Conservation (phyloP, 768 basidiomycete species). For the Rhodotorula paludigena region DNA sequence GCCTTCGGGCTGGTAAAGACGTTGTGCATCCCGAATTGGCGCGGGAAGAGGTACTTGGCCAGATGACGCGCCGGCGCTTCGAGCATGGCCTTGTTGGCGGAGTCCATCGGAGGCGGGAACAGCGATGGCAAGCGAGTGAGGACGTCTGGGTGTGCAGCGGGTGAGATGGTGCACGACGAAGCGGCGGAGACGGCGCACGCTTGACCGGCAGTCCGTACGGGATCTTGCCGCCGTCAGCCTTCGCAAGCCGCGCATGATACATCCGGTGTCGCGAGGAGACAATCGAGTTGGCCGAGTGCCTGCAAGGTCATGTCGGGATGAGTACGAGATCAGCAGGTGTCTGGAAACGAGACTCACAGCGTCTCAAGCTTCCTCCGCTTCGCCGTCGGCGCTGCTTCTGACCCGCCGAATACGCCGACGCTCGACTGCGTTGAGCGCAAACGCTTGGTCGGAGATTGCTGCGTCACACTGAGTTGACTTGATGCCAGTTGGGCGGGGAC, state of each 20-base stretch:
- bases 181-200: conserved; percentile 53
- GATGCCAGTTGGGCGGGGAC: not conserved
- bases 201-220: conserved; percentile 63
- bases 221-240: conserved; percentile 46
- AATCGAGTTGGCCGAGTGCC: conserved; percentile 13
- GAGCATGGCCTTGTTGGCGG: not conserved
- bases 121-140: conserved; percentile 6
- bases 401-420: not conserved
- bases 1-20: conserved; percentile 60
- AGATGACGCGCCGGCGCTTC: conserved; percentile 55
- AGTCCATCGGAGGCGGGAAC: not conserved
- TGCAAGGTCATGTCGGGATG: not conserved
- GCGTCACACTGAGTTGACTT: not conserved
- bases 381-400: not conserved
- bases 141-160: conserved; percentile 9
- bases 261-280: conserved; percentile 53
- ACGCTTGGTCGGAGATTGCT: not conserved
- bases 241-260: conserved; percentile 62
- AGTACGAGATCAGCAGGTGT: no score
- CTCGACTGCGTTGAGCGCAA: conserved; percentile 11
- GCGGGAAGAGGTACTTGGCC: conserved; percentile 78
- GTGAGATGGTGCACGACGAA: no score
- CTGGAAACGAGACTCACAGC: not conserved
- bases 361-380: conserved; percentile 12
- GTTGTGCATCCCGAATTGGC: conserved; percentile 64